Base-by-base conservation (phyloP, 768 basidiomycete genomes). In the Suillus decipiens region DNA sequence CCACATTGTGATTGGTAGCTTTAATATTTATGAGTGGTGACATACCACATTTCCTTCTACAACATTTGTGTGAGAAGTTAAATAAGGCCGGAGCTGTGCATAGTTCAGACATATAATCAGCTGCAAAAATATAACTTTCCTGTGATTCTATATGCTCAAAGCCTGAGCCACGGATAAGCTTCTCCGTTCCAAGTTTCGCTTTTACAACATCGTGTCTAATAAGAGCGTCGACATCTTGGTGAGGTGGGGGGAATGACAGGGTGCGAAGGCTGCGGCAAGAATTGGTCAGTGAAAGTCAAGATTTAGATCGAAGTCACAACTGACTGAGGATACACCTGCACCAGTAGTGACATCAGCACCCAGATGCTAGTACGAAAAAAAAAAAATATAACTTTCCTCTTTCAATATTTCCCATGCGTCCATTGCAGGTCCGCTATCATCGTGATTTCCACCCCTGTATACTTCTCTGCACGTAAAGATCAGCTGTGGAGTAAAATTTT, bases 251-350 rank as follows among this genome's bases (percentile, higher is more conserved):
- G 19, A 51, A 51, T 0, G 51, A 6, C 12, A 53, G 9, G 31
- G 51, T 2, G 10, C 31, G 31, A 33, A 53, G 51, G 51, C 51
- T 53, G 11, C 19, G 5, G 19, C 19, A 53, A 53, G 31, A 33
- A 53, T 33, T 33, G 17, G 10, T 33, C 19, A 19, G 19, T 15
- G 50, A 31, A 51, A 15, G 31, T 5, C 8, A 4, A 19, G 17
- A 19, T 51, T 31, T 1, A 33, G 31, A 15, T 19, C 19, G 31
- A 51, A 17, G 15, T 28, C 8, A 31, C 3, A 15, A n/a, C 10
- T 53, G 19, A 53, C 51, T 53, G 51, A 33, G 51, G 51, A 33
- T 53, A 53, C 5, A 53, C 51, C 51, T 53, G 5, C n/a, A n/a
- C 10, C 17, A 2, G 31, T 31, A 19, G 19, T 19, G 19, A 31